Percentiles rank a stretch among this genome's conserved stretches.
phyloP scores from a whole-genome alignment of 805 yeast species.

The Hanseniaspora clermontiae region DNA sequence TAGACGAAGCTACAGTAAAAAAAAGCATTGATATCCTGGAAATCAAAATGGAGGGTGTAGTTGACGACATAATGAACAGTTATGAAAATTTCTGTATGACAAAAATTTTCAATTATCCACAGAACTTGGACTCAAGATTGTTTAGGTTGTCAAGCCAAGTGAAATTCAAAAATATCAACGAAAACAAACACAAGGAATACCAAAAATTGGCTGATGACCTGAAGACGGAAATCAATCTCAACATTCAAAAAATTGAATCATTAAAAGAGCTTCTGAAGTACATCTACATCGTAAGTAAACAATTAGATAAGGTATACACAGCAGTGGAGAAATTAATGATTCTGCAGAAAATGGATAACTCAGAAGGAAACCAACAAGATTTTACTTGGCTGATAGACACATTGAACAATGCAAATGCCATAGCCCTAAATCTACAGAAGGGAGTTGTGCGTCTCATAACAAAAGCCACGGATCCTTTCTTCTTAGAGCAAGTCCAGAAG shows the following conservation, averaged over 20 bases:
- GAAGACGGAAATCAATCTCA: not conserved
- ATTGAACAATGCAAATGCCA: not conserved
- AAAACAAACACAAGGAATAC: not conserved
- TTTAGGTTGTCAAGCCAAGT: slow-evolving; percentile 6
- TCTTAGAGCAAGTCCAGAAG: slow-evolving; percentile 1
- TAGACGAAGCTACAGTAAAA: slow-evolving; percentile 9
- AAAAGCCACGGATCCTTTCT: slow-evolving; percentile 1
- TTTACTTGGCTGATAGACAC: slow-evolving; percentile 3
- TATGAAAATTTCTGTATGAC: slow-evolving; percentile 9
- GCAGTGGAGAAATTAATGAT: not conserved
- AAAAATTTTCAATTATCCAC: slow-evolving; percentile 8
- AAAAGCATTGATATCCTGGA: not conserved
- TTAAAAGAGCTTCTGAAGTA: not conserved
- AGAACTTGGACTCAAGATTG: slow-evolving; percentile 3
- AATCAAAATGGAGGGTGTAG: not conserved
- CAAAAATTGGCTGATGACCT: not conserved
- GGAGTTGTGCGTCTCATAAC: not conserved
- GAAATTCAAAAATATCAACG: not conserved
- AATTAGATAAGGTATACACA: not conserved
- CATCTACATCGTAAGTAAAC: not conserved
- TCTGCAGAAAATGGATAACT: not conserved
- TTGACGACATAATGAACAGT: slow-evolving; percentile 4
- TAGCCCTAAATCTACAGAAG: not conserved
- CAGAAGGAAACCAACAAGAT: not conserved
- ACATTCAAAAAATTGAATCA: not conserved